Conservation (phyloP, 2,329 filamentous ascomycete species). For the Monilinia aucupariae region DNA sequence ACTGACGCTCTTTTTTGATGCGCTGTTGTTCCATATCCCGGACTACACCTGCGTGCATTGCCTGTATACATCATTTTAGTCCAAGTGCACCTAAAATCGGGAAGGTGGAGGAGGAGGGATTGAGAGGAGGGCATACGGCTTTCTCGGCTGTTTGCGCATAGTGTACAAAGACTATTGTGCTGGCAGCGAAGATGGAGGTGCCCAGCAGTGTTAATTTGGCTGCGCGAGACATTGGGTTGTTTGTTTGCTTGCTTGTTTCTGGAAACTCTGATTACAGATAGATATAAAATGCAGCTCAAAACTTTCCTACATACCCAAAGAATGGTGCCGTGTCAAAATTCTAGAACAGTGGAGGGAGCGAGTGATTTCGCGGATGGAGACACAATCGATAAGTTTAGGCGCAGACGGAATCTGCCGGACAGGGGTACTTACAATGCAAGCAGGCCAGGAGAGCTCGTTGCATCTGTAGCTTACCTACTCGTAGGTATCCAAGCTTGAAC, state of each 20-base stretch:
- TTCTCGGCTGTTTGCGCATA: conserved; percentile 81
- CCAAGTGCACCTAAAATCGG: background rate
- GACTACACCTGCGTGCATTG: conserved; percentile 92
- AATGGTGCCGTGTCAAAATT: background rate
- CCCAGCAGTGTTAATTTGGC: conserved; percentile 79
- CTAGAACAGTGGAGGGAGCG: background rate
- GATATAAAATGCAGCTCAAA: background rate
- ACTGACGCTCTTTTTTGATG: conserved; percentile 81
- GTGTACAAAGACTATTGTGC: conserved; percentile 81
- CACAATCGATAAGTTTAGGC: conserved; percentile 4
- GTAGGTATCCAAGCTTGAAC: conserved; percentile 9
- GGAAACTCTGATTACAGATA: background rate
- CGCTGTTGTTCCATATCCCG: conserved; percentile 93
- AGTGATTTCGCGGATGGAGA: background rate
- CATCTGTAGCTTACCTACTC: conserved; percentile 23
- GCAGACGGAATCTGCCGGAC: conserved; percentile 26
- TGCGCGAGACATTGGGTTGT: conserved; percentile 69
- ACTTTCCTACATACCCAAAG: background rate
- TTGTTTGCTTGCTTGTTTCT: background rate
- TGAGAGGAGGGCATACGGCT: conserved; percentile 51
- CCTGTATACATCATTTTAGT: conserved; percentile 45
- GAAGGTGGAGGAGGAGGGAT: background rate
- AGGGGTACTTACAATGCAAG: conserved; percentile 20
- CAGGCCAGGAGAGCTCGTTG: conserved; percentile 22
- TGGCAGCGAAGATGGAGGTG: conserved; percentile 69